Evolutionary conservation across 2,329 filamentous ascomycete genomes (phyloP).

Genomic region (Ceratocystis alfenasii): DNA sequence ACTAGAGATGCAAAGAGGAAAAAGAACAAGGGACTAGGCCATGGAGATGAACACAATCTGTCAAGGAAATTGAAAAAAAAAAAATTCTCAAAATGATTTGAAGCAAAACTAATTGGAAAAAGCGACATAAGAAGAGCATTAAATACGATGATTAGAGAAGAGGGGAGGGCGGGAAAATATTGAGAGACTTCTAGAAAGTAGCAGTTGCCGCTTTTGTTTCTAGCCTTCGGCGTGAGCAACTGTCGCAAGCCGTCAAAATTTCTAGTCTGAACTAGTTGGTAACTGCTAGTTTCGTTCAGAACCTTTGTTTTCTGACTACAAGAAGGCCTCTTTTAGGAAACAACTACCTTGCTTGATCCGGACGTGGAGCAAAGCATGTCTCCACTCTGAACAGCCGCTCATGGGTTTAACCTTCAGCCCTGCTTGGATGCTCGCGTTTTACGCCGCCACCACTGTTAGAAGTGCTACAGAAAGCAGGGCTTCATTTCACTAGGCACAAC

Average conservation of each 20-base stretch:
- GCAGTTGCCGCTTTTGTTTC: background rate
- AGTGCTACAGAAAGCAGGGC: background rate
- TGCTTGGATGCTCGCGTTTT: background rate
- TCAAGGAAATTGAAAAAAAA: background rate
- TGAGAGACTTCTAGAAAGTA: background rate
- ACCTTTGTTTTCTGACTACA: background rate
- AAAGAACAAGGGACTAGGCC: conserved; percentile 5
- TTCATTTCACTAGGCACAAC: background rate
- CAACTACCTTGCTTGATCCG: too few relatives aligned
- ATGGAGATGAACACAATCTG: background rate
- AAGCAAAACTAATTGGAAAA: too few relatives aligned
- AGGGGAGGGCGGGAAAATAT: background rate
- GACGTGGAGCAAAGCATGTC: background rate
- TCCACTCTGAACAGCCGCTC: background rate
- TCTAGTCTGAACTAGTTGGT: background rate
- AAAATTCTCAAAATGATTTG: background rate
- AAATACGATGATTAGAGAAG: background rate
- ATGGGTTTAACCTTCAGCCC: too few relatives aligned
- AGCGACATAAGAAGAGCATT: too few relatives aligned
- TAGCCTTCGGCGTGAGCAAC: background rate
- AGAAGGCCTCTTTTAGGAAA: background rate
- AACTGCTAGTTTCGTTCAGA: background rate
- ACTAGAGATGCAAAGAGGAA: background rate
- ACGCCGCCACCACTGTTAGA: background rate
- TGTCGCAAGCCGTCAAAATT: background rate